Conservation (phyloP, 2,329 filamentous ascomycete species). For the Fusarium haematococcum region DNA sequence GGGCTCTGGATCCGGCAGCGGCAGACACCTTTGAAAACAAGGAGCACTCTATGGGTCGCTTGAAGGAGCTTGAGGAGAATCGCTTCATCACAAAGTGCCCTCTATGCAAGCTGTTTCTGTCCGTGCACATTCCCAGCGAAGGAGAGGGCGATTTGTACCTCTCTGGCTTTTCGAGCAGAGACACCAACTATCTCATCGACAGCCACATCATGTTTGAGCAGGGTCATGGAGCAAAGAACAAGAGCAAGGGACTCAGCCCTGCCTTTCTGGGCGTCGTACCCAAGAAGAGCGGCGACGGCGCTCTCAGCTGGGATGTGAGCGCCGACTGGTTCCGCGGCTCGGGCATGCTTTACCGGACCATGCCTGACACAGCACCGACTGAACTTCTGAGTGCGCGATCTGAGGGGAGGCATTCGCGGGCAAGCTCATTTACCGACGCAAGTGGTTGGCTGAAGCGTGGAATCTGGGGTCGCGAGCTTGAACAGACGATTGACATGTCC, state of each 20-base stretch:
- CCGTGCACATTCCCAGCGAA: constrained; percentile 48
- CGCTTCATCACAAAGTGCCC: constrained; percentile 50
- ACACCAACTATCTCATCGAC: constrained; percentile 51
- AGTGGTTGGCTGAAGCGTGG: constrained; percentile 46
- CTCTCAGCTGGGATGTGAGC: constrained; percentile 47
- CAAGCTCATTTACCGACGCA: constrained; percentile 33
- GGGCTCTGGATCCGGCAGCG: constrained; percentile 43
- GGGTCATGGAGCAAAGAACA: constrained; percentile 45
- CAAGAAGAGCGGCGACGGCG: constrained; percentile 45
- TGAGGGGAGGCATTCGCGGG: constrained; percentile 34
- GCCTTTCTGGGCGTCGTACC: constrained; percentile 50
- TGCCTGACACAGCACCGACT: constrained; percentile 40
- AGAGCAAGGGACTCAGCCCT: constrained; percentile 45
- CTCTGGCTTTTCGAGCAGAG: constrained; percentile 50
- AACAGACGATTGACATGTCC: constrained; percentile 44
- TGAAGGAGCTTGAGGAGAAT: constrained; percentile 48
- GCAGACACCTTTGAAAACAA: constrained; percentile 49
- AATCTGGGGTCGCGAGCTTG: constrained; percentile 51
- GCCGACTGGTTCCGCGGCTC: constrained; percentile 49
- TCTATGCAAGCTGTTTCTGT: constrained; percentile 50
- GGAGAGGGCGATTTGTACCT: constrained; percentile 47
- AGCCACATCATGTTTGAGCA: constrained; percentile 47
- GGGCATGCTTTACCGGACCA: constrained; percentile 50
- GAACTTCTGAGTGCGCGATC: constrained; percentile 42
- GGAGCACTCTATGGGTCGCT: constrained; percentile 45